phyloP scores from a whole-genome alignment of 2,329 filamentous ascomycete species.

The Pseudogymnoascus pannorum region DNA sequence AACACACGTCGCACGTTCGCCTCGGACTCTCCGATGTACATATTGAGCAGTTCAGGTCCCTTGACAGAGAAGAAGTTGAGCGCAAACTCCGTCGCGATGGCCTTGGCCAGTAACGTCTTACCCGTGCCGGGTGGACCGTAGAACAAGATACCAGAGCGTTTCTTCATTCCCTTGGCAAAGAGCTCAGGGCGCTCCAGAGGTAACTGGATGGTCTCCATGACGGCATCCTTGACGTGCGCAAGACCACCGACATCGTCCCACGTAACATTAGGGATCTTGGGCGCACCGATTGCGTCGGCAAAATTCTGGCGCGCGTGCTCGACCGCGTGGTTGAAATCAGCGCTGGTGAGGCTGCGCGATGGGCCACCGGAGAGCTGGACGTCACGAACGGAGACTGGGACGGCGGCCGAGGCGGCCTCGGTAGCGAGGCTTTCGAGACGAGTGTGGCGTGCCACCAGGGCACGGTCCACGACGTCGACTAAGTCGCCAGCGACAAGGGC shows the following conservation, averaged over 20 bases:
- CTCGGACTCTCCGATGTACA: slow-evolving; percentile 94
- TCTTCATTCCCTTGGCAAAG: slow-evolving; percentile 97
- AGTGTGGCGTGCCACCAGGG: slow-evolving; percentile 65
- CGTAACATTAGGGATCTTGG: slow-evolving; percentile 93
- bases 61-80: slow-evolving; percentile 94
- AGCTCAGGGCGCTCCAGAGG: slow-evolving; percentile 86
- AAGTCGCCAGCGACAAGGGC: slow-evolving; percentile 91
- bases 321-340: slow-evolving; percentile 86
- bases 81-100: slow-evolving; percentile 87
- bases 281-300: slow-evolving; percentile 91
- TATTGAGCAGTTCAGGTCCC: slow-evolving; percentile 84
- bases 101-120: slow-evolving; percentile 87
- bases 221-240: slow-evolving; percentile 90
- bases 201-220: slow-evolving; percentile 92
- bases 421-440: slow-evolving; percentile 67
- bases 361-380: slow-evolving; percentile 83
- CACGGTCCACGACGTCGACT: slow-evolving; percentile 88
- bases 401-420: slow-evolving; percentile 21
- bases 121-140: slow-evolving; percentile 88
- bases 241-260: slow-evolving; percentile 96
- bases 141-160: slow-evolving; percentile 86
- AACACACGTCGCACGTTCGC: slow-evolving; percentile 87
- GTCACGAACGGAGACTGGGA: slow-evolving; percentile 61
- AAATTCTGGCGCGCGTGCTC: slow-evolving; percentile 97
- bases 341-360: slow-evolving; percentile 66